Base-by-base conservation (phyloP, 805 yeast genomes). In the Kazachstania viticola region DNA sequence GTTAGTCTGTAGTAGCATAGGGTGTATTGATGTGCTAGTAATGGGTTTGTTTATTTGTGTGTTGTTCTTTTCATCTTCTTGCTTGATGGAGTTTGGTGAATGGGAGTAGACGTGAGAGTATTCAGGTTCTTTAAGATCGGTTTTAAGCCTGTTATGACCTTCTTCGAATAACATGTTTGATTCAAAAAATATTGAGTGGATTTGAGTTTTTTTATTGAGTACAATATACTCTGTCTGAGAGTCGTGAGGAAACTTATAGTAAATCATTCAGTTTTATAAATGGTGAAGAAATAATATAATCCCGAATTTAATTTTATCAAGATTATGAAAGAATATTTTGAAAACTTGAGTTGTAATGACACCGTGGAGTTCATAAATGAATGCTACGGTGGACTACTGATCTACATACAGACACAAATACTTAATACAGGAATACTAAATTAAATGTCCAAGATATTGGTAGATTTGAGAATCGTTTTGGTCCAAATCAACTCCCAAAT, bases 401-500 rank as follows among this genome's bases (percentile, higher is more conserved):
- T n/a, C n/a, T n/a, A n/a, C n/a, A n/a, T n/a, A n/a, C n/a, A n/a
- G n/a, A n/a, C n/a, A n/a, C n/a, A n/a, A n/a, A n/a, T n/a, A n/a
- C n/a, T n/a, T n/a, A n/a, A n/a, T n/a, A n/a, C n/a, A n/a, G n/a
- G n/a, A n/a, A n/a, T 19, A 8, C 11, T 19, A 7, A 19, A 11
- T 11, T 19, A 19, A 11, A 31, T 25, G 29, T 5, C 17, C 16
- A 35, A 30, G 13, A 23, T 33, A 12, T 16, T 35, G 13, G 73
- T 72, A 61, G 67, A 62, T 27, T 42, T 78, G 7, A 61, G 70
- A 35, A 63, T 81, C 5, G 87, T 84, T 0, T 63, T 75, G 11
- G 61, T 82, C 1, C 94, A 82, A 46, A 47, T 77, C 30, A 79
- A 76, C 44, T 80, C 91, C 0, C 49, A 61, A 12, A 56, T 81